Conservation (phyloP, 2,329 filamentous ascomycete species). For the Boeremia lycopersici region DNA sequence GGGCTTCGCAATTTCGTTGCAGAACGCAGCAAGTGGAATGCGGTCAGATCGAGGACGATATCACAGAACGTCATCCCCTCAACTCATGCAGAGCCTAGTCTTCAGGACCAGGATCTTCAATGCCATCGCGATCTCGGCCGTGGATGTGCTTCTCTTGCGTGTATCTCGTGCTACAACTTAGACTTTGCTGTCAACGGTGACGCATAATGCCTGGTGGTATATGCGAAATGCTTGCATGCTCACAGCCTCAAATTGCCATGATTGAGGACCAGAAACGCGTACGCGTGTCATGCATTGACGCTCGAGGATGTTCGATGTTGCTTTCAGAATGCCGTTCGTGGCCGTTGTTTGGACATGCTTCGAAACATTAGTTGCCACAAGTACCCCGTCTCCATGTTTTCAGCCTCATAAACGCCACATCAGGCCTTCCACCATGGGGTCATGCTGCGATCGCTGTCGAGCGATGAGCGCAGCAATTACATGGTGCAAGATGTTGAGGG, state of each 20-base stretch:
- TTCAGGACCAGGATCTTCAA: neutral
- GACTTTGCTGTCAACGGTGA: neutral
- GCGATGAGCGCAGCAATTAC: constrained; percentile 1
- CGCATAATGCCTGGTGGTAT: constrained; percentile 1
- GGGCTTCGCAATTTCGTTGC: constrained; percentile 13
- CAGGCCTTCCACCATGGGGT: constrained; percentile 1
- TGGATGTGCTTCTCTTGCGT: constrained; percentile 1
- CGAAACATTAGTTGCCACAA: constrained; percentile 16
- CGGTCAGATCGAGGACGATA: constrained; percentile 2
- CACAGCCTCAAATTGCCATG: neutral
- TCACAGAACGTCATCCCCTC: constrained; percentile 12
- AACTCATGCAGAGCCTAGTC: neutral
- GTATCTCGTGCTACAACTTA: constrained; percentile 10
- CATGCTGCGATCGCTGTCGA: constrained; percentile 12
- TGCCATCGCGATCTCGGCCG: neutral
- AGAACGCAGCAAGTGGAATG: constrained; percentile 19
- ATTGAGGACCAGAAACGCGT: constrained; percentile 8
- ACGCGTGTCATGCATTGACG: constrained; percentile 11
- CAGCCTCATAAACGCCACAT: constrained; percentile 13
- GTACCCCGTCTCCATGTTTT: constrained; percentile 8
- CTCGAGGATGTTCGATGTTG: constrained; percentile 11
- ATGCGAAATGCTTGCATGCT: neutral
- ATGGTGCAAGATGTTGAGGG: constrained; percentile 1
- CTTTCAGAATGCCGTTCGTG: constrained; percentile 16
- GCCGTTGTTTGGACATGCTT: constrained; percentile 15